A percentile compares a stretch with the other conserved stretches of the same genome.
Conservation (phyloP, 2,329 filamentous ascomycete species). For the Epichloe scottii region DNA sequence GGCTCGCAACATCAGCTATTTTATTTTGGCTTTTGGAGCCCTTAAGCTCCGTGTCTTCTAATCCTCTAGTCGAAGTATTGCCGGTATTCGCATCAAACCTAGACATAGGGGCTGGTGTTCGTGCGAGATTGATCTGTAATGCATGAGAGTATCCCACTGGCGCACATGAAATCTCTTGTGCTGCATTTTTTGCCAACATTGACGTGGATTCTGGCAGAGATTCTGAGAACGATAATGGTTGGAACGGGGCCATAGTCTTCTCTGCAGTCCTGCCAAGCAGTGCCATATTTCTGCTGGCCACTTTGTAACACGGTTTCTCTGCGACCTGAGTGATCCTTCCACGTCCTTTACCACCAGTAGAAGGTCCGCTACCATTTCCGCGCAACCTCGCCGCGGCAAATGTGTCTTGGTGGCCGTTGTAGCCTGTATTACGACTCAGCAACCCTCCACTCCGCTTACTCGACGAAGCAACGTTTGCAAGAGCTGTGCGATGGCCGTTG, state of each 20-base stretch:
- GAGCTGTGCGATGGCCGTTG: neutral
- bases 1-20: neutral
- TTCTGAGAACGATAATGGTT: neutral
- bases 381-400: neutral
- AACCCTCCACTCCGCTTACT: neutral
- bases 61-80: too few species aligned
- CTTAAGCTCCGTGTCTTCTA: neutral
- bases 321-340: neutral
- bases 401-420: neutral
- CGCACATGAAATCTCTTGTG: neutral
- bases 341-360: neutral
- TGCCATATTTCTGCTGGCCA: neutral
- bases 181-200: neutral
- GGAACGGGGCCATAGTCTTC: neutral
- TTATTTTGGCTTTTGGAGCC: neutral
- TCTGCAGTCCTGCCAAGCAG: neutral
- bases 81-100: neutral
- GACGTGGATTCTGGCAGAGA: neutral
- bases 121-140: slow-evolving; percentile 2
- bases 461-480: neutral
- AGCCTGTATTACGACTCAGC: neutral
- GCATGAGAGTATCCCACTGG: slow-evolving; percentile 1
- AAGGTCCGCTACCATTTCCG: neutral
- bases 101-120: slow-evolving; percentile 1
- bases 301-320: neutral